Base-by-base conservation (phyloP, 257 asterid genomes). In the Rehmannia glutinosa region DNA sequence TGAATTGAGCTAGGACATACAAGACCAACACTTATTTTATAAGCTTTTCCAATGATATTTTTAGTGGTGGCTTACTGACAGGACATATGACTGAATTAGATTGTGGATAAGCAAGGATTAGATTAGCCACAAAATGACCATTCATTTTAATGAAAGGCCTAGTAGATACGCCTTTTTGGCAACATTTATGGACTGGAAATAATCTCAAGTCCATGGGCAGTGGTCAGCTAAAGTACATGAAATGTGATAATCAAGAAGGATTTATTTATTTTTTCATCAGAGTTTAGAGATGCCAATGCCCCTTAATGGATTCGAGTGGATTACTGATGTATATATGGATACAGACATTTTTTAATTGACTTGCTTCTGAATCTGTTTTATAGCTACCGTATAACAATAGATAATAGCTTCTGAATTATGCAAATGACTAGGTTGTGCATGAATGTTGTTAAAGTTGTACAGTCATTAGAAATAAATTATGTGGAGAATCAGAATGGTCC, bases 1-100 rank as follows among this genome's bases (percentile, higher is more conserved):
- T n/a, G n/a, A n/a, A n/a, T n/a, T n/a, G n/a, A n/a, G n/a, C n/a
- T n/a, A n/a, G n/a, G n/a, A n/a, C 61, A 59, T 42, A 36, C 55
- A 32, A 49, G 47, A 33, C 20, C 39, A 10, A 52, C n/a, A 52
- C 27, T 39, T 17, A 17, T 28, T 41, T 49, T 58, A 13, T 35
- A 45, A 45, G 43, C 32, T 41, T 66, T 73, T 71, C 60, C 16
- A 35, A 41, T 66, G 56, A 51, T 58, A n/a, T 13, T 33, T 59
- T 59, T 43, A 17, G 47, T 58, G 45, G 54, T 41, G 35, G 11
- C 36, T 45, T 35, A 52, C 9, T 24, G 58, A 54, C 52, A 61
- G 47, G 58, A 32, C 61, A 17, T 54, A 30, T 65, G 8, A 38
- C 69, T 23, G 39, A 51, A 66, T 41, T 64, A 56, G 33, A 53